A percentile compares a stretch with the other conserved stretches of the same genome.
These are phyloP conservation scores for Sugiyamaella valdiviana DNA, from an alignment of 805 yeast genomes.

Conservation along the genomic window DNA sequence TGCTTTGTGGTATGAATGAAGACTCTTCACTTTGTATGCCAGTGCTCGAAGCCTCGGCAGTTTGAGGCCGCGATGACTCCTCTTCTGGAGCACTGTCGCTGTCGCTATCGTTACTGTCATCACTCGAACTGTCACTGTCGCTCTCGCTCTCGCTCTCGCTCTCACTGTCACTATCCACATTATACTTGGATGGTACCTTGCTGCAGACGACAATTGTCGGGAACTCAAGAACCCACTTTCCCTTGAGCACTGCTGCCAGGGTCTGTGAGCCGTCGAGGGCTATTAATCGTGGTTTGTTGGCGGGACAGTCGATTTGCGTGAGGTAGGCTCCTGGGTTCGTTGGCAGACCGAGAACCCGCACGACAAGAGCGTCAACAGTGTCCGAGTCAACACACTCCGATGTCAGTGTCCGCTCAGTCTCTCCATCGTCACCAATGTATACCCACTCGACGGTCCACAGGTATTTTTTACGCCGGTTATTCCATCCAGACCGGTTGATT, in stretches of 20 bases:
- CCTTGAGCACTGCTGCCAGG: conserved; percentile 47
- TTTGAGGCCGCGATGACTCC: conserved; percentile 65
- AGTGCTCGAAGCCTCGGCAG: no score
- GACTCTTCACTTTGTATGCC: no score
- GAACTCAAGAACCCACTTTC: conserved; percentile 63
- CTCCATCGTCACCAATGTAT: conserved; percentile 32
- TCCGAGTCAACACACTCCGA: conserved; percentile 8
- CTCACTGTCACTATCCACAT: conserved; percentile 12
- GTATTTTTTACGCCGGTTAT: conserved; percentile 51
- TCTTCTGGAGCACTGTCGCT: conserved; percentile 50
- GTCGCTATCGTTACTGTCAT: conserved; percentile 21
- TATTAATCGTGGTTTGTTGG: conserved; percentile 10
- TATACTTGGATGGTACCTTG: neutral
- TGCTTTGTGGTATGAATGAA: no score
- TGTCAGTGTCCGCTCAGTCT: conserved; percentile 1
- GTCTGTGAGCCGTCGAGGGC: conserved; percentile 20
- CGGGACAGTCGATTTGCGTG: conserved; percentile 18
- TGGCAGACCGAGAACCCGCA: conserved; percentile 3
- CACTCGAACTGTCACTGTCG: conserved; percentile 15
- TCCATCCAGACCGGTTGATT: conserved; percentile 64
- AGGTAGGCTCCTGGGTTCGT: conserved; percentile 12
- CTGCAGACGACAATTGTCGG: conserved; percentile 44
- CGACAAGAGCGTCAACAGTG: conserved; percentile 4
- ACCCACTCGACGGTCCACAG: conserved; percentile 82
- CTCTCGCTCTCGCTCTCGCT: conserved; percentile 10